phyloP scores from a whole-genome alignment of 176 grass and related monocot genomes.

The Oropetium thomaeum region DNA sequence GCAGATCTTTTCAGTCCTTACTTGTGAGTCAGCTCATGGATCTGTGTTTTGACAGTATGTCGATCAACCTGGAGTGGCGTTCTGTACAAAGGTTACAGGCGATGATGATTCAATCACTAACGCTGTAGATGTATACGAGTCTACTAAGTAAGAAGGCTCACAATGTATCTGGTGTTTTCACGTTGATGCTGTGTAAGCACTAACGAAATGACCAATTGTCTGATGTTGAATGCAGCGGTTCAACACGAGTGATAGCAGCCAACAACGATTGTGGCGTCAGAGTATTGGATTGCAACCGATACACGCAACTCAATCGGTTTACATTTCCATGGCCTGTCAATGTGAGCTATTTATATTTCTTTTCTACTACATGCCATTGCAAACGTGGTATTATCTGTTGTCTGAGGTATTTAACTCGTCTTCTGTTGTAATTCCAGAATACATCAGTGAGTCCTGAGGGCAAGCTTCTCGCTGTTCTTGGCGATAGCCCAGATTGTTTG shows the following conservation, averaged over 20 bases:
- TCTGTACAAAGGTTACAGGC: constrained; percentile 56
- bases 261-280: constrained; percentile 61
- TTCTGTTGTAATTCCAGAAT: constrained; percentile 28
- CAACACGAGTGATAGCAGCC: constrained; percentile 43
- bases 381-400: no score
- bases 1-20: neutral
- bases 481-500: constrained; percentile 60
- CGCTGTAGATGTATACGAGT: constrained; percentile 51
- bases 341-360: no score
- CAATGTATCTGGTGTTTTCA: neutral
- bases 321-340: constrained; percentile 66
- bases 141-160: constrained; percentile 47
- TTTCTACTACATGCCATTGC: no score
- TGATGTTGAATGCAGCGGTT: constrained; percentile 40
- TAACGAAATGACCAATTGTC: neutral
- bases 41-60: constrained; percentile 39
- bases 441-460: constrained; percentile 58
- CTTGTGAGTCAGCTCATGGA: neutral
- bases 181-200: neutral
- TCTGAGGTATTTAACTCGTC: no score
- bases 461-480: constrained; percentile 65
- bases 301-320: constrained; percentile 29
- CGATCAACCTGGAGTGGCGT: constrained; percentile 52
- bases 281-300: constrained; percentile 46
- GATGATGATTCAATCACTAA: constrained; percentile 66